phyloP scores from a whole-genome alignment of 2,329 filamentous ascomycete genomes.

The Sclerotinia trifoliorum region DNA sequence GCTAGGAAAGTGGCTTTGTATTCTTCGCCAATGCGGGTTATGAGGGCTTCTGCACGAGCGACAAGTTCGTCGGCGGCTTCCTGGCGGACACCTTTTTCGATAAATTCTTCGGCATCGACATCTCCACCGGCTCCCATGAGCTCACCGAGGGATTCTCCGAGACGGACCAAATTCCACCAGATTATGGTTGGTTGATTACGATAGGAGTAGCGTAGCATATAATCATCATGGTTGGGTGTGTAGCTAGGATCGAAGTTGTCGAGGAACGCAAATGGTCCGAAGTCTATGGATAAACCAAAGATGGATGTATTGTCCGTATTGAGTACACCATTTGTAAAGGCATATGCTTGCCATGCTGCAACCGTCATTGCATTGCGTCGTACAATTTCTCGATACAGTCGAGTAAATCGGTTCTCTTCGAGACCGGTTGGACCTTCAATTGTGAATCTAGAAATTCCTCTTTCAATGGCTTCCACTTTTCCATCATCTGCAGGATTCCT shows the following conservation, averaged over 20 bases:
- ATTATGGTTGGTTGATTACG: constrained; percentile 93
- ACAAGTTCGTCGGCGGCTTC: constrained; percentile 69
- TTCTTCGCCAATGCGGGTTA: constrained; percentile 77
- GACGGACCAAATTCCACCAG: constrained; percentile 95
- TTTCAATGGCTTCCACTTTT: constrained; percentile 42
- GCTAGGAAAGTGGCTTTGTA: constrained; percentile 82
- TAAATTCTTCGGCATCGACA: constrained; percentile 71
- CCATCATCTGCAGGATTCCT: constrained; percentile 52
- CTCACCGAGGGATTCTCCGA: constrained; percentile 87
- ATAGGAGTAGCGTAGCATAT: constrained; percentile 83
- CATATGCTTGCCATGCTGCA: constrained; percentile 94
- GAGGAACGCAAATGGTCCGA: constrained; percentile 95
- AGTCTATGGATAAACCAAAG: constrained; percentile 85
- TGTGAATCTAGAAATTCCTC: constrained; percentile 53
- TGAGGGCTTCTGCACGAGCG: constrained; percentile 77
- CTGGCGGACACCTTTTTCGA: constrained; percentile 68
- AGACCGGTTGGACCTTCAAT: constrained; percentile 66
- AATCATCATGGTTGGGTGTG: constrained; percentile 95
- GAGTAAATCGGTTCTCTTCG: constrained; percentile 81
- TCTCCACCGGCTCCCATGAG: constrained; percentile 73
- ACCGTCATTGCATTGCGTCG: constrained; percentile 84
- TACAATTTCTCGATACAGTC: constrained; percentile 83
- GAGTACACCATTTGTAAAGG: constrained; percentile 98
- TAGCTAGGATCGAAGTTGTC: constrained; percentile 94
- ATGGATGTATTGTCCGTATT: constrained; percentile 98